Conservation (phyloP, 169 alveolate species). For the Plasmodium relictum region DNA sequence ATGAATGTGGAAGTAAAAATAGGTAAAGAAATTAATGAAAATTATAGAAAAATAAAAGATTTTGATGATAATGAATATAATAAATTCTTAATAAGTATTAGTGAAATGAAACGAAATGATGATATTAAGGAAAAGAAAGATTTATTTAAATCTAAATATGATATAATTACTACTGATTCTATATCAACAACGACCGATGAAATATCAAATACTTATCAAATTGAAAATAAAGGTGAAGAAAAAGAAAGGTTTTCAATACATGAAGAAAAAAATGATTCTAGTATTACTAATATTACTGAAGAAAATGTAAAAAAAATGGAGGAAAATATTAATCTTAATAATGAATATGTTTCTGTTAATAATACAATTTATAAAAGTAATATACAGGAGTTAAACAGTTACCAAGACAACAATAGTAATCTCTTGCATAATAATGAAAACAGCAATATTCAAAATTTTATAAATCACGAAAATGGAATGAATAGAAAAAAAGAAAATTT, state of each 20-base stretch:
- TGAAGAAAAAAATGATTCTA: not conserved
- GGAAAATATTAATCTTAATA: not conserved
- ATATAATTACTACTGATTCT: constrained; percentile 11
- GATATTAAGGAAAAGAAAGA: not conserved
- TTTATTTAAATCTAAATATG: constrained; percentile 5
- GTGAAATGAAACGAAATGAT: not conserved
- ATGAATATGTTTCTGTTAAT: not conserved
- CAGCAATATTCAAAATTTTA: not conserved
- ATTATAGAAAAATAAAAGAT: not conserved
- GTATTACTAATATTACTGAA: not conserved
- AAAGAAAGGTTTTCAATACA: not conserved
- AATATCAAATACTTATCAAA: constrained; percentile 5
- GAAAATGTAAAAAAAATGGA: not conserved
- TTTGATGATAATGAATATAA: constrained; percentile 20
- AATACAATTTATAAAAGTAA: not conserved
- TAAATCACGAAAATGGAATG: not conserved
- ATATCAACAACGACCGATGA: constrained; percentile 54
- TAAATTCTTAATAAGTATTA: constrained; percentile 26
- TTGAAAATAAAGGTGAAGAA: constrained; percentile 22
- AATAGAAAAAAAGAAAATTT: not conserved
- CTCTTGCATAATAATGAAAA: not conserved
- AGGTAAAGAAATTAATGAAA: constrained; percentile 3
- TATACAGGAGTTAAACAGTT: not conserved
- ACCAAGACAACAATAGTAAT: not conserved
- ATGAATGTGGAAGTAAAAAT: constrained; percentile 1